Base-by-base conservation (phyloP, 2,329 filamentous ascomycete species). In the Drechslerella dactyloides region DNA sequence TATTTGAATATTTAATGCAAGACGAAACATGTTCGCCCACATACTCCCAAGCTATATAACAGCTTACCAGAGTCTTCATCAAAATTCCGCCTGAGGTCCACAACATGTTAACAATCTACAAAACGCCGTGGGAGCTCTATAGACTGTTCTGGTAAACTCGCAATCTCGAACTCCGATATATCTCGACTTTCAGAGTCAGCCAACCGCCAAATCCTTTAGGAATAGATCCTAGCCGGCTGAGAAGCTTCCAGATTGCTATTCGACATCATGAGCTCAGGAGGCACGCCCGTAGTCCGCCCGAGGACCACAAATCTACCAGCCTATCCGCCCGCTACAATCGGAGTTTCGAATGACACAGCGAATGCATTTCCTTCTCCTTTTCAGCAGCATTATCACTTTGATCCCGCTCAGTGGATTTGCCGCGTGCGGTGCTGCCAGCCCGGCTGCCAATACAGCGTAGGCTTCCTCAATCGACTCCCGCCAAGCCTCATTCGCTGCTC, bases 351-450 rank as follows among this genome's bases (percentile, higher is more conserved):
- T 24, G 37, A 61, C 40, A 35, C 13, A 8, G 23, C 52, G 11
- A 55, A 35, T 52, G 24, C n/a, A 11, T 10, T 37, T 54, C 48
- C 58, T 21, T 24, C 54, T 44, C 27, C 57, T 23, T 46, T 50
- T 8, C 55, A 72, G 21, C 24, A 54, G 15, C 46, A 52, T 2
- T 61, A 51, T 27, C 54, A 66, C 7, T 53, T 65, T 61, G 51
- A 40, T 27, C 68, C 68, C 15, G 6, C 40, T 2, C 58, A 65
- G 17, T 19, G 64, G n/a, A 23, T 72, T 7, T 65, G 68, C 24
- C 64, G 46, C 10, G 60, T 65, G 37, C 54, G 60, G 48, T 72
- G 68, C 52, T 72, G 68, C n/a, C 60, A 57, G 37, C 60, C 60
- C 23, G 60, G 55, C 13, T 72, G 68, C 27, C 55, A 52, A 27